Percentiles rank a stretch among this genome's conserved stretches.
Conservation (phyloP, 2,329 filamentous ascomycete genomes). For the Arthrinium phaeospermum region DNA sequence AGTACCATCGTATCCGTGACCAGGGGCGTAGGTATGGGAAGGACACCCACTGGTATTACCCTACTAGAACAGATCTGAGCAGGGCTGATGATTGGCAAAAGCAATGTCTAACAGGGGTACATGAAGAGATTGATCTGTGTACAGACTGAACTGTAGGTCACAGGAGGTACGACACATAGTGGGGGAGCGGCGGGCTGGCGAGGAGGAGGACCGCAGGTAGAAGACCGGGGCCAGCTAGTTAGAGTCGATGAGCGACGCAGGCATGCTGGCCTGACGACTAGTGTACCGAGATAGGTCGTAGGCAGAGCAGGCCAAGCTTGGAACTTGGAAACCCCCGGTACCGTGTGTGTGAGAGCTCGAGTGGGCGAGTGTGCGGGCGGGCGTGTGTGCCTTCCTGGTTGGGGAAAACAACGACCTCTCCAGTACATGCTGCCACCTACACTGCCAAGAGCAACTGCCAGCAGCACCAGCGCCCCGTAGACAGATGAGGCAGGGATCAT, state of each 20-base stretch:
- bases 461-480: conserved; percentile 1
- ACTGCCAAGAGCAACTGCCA: conserved; percentile 18
- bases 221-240: conserved; percentile 4
- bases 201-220: conserved; percentile 12
- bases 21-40: conserved; percentile 4
- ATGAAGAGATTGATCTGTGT: conserved; percentile 19
- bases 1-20: conserved; percentile 5
- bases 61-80: conserved; percentile 21
- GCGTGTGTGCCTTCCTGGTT: neutral
- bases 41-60: conserved; percentile 15
- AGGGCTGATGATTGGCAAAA: conserved; percentile 22
- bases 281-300: conserved; percentile 16
- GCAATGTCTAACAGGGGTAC: conserved; percentile 18
- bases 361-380: neutral
- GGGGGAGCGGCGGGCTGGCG: conserved; percentile 13
- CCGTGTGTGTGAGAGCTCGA: neutral
- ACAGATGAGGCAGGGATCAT: conserved; percentile 8
- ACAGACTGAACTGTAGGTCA: conserved; percentile 12
- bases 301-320: conserved; percentile 9
- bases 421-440: neutral
- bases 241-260: conserved; percentile 17
- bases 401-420: conserved; percentile 10
- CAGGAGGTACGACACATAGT: conserved; percentile 12
- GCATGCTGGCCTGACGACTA: conserved; percentile 16
- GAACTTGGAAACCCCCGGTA: neutral